phyloP scores from a whole-genome alignment of 129 eudicot genomes.

The Flaveria sonorensis region DNA sequence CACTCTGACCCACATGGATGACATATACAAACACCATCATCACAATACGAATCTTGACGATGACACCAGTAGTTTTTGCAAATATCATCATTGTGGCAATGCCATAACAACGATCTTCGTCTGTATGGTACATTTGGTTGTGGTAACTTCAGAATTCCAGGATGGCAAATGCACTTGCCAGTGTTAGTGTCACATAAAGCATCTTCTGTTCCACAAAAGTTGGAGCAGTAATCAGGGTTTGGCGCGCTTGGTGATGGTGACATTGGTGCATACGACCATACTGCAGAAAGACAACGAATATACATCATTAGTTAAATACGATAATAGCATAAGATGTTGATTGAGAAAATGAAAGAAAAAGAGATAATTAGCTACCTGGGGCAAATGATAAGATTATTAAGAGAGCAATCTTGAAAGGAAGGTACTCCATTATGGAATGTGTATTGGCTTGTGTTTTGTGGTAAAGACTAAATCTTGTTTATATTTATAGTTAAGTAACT shows the following conservation, averaged over 20 bases:
- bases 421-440: not conserved
- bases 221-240: constrained; percentile 1
- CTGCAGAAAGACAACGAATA: not conserved
- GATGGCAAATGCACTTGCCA: constrained; percentile 14
- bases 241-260: not conserved
- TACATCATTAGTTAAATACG: not conserved
- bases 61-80: constrained; percentile 24
- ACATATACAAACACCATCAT: constrained; percentile 19
- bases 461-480: not conserved
- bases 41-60: constrained; percentile 17
- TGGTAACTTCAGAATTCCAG: not conserved
- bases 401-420: constrained; percentile 5
- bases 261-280: not conserved
- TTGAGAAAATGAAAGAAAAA: too few relatives aligned
- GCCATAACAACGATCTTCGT: constrained; percentile 23
- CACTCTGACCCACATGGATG: constrained; percentile 9
- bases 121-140: not conserved
- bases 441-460: not conserved
- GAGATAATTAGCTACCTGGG: not conserved
- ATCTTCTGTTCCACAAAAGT: constrained; percentile 18
- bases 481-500: not conserved
- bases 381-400: not conserved
- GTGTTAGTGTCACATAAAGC: constrained; percentile 10
- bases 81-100: constrained; percentile 2
- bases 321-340: too few relatives aligned